Evolutionary conservation across 1,139 yeast genomes (phyloP).

Genomic region (Lizanozyma gosingica): DNA sequence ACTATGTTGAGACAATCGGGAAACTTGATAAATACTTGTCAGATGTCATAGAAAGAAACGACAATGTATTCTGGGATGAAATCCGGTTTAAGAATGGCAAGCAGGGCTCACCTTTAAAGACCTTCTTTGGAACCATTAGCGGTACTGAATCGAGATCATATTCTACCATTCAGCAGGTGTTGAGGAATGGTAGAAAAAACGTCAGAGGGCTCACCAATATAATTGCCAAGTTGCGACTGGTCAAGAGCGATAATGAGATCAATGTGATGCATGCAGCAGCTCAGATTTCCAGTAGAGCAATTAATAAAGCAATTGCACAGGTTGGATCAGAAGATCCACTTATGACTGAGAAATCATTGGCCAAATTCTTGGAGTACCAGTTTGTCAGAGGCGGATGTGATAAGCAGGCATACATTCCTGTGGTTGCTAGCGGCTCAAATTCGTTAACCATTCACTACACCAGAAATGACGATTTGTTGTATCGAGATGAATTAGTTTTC

Average conservation of each 20-base stretch:
- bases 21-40: conserved; percentile 33
- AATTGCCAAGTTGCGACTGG: conserved; percentile 50
- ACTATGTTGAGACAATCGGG: conserved; percentile 49
- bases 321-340: conserved; percentile 39
- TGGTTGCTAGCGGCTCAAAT: conserved; percentile 88
- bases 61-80: conserved; percentile 44
- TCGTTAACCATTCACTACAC: conserved; percentile 88
- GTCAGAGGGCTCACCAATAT: conserved; percentile 38
- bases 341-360: conserved; percentile 65
- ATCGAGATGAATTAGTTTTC: conserved; percentile 72
- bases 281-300: conserved; percentile 72
- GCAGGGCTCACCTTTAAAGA: conserved; percentile 9
- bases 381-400: conserved; percentile 87
- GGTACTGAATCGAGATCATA: background rate
- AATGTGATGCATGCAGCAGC: conserved; percentile 76
- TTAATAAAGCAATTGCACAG: conserved; percentile 69
- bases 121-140: conserved; percentile 8
- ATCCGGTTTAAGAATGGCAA: conserved; percentile 11
- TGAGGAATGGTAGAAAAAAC: conserved; percentile 19
- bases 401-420: conserved; percentile 86
- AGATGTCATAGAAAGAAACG: conserved; percentile 37
- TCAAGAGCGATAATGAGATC: conserved; percentile 73
- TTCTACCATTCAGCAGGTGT: background rate
- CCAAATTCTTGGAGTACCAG: conserved; percentile 74
- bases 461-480: conserved; percentile 71